Conservation (phyloP, 2,329 filamentous ascomycete species). For the Lasiodiplodia sp. region DNA sequence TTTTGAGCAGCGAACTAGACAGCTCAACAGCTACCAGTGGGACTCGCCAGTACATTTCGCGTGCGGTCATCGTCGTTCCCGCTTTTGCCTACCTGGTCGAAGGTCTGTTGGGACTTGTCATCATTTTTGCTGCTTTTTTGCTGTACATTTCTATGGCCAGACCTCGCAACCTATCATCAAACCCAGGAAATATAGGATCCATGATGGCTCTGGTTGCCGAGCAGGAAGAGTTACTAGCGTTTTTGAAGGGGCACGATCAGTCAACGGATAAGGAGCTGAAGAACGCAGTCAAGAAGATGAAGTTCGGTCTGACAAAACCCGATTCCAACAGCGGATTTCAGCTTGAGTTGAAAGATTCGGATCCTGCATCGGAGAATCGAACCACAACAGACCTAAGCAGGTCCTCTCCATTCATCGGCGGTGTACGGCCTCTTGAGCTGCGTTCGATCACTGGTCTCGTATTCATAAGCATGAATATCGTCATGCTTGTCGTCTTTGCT, state of each 20-base stretch:
- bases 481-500: conserved; percentile 32
- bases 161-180: conserved; percentile 35
- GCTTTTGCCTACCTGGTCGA: conserved; percentile 49
- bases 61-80: conserved; percentile 48
- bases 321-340: conserved; percentile 29
- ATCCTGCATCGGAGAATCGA: not conserved
- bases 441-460: conserved; percentile 32
- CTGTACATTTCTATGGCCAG: conserved; percentile 37
- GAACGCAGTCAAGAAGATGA: conserved; percentile 31
- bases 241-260: conserved; percentile 39
- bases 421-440: conserved; percentile 37
- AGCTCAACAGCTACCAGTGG: conserved; percentile 32
- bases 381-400: not conserved
- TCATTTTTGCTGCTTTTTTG: conserved; percentile 36
- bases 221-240: conserved; percentile 34
- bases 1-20: conserved; percentile 36
- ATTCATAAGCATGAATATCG: conserved; percentile 34
- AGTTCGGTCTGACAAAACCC: conserved; percentile 35
- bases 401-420: not conserved
- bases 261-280: conserved; percentile 35
- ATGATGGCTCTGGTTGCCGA: conserved; percentile 46
- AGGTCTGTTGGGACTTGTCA: conserved; percentile 41
- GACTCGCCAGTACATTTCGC: conserved; percentile 33
- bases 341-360: not conserved
- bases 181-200: conserved; percentile 47